Evolutionary conservation across 805 yeast species (phyloP), one percentile per base, ranked within the genome.

Genomic region (Candida vaughaniae): DNA sequence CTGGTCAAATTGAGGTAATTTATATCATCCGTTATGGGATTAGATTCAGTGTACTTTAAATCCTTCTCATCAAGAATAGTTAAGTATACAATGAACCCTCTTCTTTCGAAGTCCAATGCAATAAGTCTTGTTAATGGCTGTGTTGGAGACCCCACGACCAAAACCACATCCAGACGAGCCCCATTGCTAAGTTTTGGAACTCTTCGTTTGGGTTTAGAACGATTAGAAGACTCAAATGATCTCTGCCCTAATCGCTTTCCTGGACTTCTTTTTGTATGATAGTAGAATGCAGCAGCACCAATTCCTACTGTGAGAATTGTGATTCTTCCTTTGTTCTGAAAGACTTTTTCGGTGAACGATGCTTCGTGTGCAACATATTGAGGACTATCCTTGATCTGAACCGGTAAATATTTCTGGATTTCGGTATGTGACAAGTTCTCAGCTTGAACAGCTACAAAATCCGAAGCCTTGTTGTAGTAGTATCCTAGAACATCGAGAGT

Each of bases 1-100:
- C 69, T 73, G 30, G 73, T 70, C 38, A 87, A 57, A 26, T 77
- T 71, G 37, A 88, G 63, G 29, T 85, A 79, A 46, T 84, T 76
- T 38, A 86, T 74, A 54, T 87, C 95, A 16, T 76, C 73, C 11
- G 82, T 77, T 31, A 80, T 72, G 40, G 84, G 85, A 42, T 65
- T 74, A 23, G 65, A 51, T 42, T 73, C 75, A 32, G 79, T 64
- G 36, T 72, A 71, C 46, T 60, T 64, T 29, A 67, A 55, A 43
- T 82, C 87, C 44, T 68, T 71, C 19, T 80, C 86, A 41, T 73
- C 77, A n/a, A 75, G 56, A n/a, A 80, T 76, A 0, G 95, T 80
- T 45, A 87, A 69, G 54, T 82, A 87, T 3, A 88, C 89, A 22
- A 88, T 82, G 53, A 84, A 86, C 1, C 95, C 95, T 36, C 95